Evolutionary conservation across 768 basidiomycete species (phyloP), one percentile per base, ranked within the genome.

Genomic region (Holtermannia corniformis): DNA sequence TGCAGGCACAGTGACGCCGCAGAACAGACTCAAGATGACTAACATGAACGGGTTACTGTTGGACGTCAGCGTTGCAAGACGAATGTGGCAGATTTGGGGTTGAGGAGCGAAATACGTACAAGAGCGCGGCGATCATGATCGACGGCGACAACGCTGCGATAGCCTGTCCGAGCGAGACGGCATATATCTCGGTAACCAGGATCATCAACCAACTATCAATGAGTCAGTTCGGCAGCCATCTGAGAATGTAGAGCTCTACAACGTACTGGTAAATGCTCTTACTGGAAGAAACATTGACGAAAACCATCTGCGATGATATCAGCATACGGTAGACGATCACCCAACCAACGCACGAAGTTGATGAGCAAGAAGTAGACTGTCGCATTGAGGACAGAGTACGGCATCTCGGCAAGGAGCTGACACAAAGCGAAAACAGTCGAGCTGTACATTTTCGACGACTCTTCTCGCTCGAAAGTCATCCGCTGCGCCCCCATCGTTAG

Each of bases 391-490:
- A 85, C 65, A 14, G 79, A 82, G 70, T 83, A 85, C 0, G 87
- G 89, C 51, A 86, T 78, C 71, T 93, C 88, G 41, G 87, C 83
- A 13, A 86, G 66, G 22, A 91, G 76, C 65, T 91, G 89, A 2
- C 83, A 81, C 27, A 87, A 78, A 25, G 87, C 85, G 66, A 92
- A 92, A 20, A 88, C 86, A 52, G 82, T 82, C 0, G 86, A 83
- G 0, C 83, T 85, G 72, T 91, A 91, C 64, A 91, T 90, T 55
- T 85, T 80, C 73, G 85, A 86, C 1, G 83, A 85, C 0, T 85
- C 78, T 73, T 90, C 87, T 47, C 75, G 68, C 41, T 68, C 28
- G 43, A 56, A 65, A 20, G n/a, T 44, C 22, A 37, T 59, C 41
- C 54, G 54, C 45, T 11, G 2, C 25, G 14, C 22, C n/a, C 19